Conservation (phyloP, 2,329 filamentous ascomycete species). For the Cladobotryum protrusum region DNA sequence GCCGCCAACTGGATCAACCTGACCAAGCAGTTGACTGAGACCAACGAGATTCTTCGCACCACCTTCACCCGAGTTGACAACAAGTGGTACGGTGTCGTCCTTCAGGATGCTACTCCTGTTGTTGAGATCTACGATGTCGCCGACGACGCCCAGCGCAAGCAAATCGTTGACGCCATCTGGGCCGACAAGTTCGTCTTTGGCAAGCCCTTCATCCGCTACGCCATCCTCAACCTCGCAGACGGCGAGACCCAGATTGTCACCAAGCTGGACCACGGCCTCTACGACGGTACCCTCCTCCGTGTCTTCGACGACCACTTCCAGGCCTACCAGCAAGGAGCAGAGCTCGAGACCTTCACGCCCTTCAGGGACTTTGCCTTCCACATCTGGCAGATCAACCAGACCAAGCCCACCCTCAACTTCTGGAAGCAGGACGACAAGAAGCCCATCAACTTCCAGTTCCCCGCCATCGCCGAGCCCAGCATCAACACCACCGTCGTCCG, state of each 20-base stretch:
- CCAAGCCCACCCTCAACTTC: conserved; percentile 15
- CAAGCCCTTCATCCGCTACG: conserved; percentile 29
- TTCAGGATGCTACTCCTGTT: conserved; percentile 13
- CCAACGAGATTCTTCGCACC: conserved; percentile 21
- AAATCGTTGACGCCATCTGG: conserved; percentile 19
- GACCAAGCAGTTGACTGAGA: conserved; percentile 13
- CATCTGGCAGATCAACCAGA: conserved; percentile 12
- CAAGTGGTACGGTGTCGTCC: conserved; percentile 18
- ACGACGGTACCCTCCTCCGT: too few relatives aligned
- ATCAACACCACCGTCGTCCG: neutral
- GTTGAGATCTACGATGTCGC: conserved; percentile 11
- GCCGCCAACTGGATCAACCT: conserved; percentile 16
- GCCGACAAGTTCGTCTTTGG: conserved; percentile 24
- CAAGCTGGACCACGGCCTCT: conserved; percentile 19
- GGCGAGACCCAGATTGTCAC: conserved; percentile 22
- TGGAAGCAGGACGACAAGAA: conserved; percentile 10
- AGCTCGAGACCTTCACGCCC: neutral
- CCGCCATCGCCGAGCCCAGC: neutral
- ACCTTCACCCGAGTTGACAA: conserved; percentile 14
- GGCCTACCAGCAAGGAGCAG: too few relatives aligned
- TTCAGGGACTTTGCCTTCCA: conserved; percentile 24
- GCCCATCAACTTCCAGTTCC: too few relatives aligned
- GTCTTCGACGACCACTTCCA: too few relatives aligned
- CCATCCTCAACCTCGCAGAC: conserved; percentile 19
- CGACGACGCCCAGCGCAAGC: conserved; percentile 18